These are phyloP conservation scores for Didymella arachidicola DNA, from an alignment of 2,329 filamentous ascomycete genomes.

Conservation along the genomic window DNA sequence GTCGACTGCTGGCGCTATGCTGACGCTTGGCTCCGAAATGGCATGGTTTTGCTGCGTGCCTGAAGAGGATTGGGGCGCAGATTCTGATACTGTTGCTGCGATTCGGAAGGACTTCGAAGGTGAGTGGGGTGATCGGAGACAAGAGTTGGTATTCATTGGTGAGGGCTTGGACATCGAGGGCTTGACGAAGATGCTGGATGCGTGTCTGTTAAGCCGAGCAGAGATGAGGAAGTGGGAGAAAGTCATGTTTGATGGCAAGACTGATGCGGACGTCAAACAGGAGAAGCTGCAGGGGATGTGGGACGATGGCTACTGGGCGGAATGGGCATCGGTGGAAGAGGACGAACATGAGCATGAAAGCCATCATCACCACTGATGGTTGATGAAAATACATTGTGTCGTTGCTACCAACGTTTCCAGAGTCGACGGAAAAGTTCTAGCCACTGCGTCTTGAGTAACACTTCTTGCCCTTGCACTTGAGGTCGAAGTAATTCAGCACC, in stretches of 20 bases:
- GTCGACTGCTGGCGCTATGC: slow-evolving; percentile 71
- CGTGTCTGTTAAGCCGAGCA: slow-evolving; percentile 66
- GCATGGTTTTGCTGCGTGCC: slow-evolving; percentile 66
- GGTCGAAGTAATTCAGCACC: slow-evolving; percentile 46
- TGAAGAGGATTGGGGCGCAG: slow-evolving; percentile 60
- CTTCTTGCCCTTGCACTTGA: slow-evolving; percentile 32
- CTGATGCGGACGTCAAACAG: slow-evolving; percentile 51
- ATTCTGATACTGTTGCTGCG: slow-evolving; percentile 57
- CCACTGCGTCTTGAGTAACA: slow-evolving; percentile 30
- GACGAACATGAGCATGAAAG: slow-evolving; percentile 30
- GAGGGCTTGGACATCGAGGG: slow-evolving; percentile 65
- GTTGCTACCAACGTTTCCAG: not conserved
- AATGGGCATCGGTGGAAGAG: slow-evolving; percentile 52
- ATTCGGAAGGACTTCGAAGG: slow-evolving; percentile 61
- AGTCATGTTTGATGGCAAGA: slow-evolving; percentile 44
- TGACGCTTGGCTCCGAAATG: slow-evolving; percentile 67
- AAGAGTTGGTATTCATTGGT: slow-evolving; percentile 78
- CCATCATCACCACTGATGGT: slow-evolving; percentile 5
- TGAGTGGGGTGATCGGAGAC: slow-evolving; percentile 72
- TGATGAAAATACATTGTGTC: not conserved
- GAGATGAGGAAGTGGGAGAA: slow-evolving; percentile 59
- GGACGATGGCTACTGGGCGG: slow-evolving; percentile 67
- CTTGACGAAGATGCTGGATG: slow-evolving; percentile 64
- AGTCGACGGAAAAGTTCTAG: not conserved
- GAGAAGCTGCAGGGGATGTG: slow-evolving; percentile 61